Evolutionary conservation across 192 early-diverging fungal genomes (phyloP).

Genomic region (Coemansia aciculifera): DNA sequence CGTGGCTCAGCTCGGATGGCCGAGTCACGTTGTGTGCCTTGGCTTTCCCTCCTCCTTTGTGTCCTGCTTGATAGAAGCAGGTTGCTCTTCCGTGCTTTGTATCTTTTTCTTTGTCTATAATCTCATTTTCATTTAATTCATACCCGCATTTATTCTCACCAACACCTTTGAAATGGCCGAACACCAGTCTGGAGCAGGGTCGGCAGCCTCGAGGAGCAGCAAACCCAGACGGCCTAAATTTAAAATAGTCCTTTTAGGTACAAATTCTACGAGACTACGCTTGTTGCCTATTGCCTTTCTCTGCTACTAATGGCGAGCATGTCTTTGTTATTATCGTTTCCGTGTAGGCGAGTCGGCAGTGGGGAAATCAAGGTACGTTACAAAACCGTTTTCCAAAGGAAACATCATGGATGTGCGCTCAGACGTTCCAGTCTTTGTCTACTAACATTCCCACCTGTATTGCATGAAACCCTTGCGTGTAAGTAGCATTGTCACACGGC

Average conservation of each 20-base stretch:
- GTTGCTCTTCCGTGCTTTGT: background rate
- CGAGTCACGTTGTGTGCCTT: slow-evolving; percentile 10
- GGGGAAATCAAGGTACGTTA: slow-evolving; percentile 85
- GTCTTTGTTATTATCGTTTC: background rate
- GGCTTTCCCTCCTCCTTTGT: background rate
- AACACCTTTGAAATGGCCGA: slow-evolving; percentile 18
- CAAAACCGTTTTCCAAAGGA: background rate
- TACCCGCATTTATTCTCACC: background rate
- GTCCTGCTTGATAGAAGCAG: background rate
- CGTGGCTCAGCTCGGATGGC: background rate
- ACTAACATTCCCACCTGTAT: background rate
- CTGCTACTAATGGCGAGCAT: background rate
- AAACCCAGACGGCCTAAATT: slow-evolving; percentile 79
- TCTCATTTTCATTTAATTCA: background rate
- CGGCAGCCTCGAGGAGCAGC: slow-evolving; percentile 3
- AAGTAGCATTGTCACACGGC: slow-evolving; percentile 85
- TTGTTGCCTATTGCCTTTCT: background rate
- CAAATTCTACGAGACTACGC: background rate
- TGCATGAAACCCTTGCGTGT: background rate
- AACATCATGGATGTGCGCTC: background rate
- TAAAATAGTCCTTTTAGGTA: slow-evolving; percentile 94
- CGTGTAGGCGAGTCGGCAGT: slow-evolving; percentile 84
- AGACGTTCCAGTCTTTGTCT: background rate
- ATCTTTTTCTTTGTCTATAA: background rate
- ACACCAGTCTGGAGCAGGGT: slow-evolving; percentile 1